phyloP scores from a whole-genome alignment of 2,329 filamentous ascomycete species.

The Sporothrix humicola region DNA sequence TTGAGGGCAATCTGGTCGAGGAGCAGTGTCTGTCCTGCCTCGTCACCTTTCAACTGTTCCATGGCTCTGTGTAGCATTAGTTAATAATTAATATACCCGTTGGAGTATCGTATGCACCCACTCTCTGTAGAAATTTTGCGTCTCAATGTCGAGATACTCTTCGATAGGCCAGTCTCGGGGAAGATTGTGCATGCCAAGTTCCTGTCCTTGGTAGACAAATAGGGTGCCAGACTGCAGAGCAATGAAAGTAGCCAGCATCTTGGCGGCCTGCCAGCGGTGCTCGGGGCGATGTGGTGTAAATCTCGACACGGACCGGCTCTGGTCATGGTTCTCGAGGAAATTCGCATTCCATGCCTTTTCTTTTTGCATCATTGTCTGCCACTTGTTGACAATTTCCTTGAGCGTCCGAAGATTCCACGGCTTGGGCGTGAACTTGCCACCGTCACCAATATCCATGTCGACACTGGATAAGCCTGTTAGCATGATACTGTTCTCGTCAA shows the following conservation, averaged over 20 bases:
- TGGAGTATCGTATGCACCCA: no score
- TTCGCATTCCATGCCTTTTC: constrained; percentile 62
- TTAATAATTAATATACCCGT: no score
- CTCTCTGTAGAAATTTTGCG: no score
- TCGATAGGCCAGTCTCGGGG: constrained; percentile 51
- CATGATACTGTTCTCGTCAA: neutral
- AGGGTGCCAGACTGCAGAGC: constrained; percentile 58
- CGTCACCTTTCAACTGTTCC: no score
- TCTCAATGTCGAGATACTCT: constrained; percentile 53
- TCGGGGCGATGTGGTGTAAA: constrained; percentile 54
- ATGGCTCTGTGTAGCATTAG: no score
- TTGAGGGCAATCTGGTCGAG: no score
- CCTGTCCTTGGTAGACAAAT: constrained; percentile 66
- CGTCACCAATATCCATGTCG: no score
- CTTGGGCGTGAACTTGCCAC: constrained; percentile 49
- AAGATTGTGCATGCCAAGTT: constrained; percentile 63
- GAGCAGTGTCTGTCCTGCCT: no score
- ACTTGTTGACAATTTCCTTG: constrained; percentile 54
- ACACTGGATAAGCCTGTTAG: no score
- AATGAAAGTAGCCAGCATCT: constrained; percentile 52
- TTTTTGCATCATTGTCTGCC: no score
- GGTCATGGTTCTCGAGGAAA: constrained; percentile 69
- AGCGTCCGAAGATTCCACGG: constrained; percentile 55
- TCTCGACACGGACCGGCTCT: constrained; percentile 60
- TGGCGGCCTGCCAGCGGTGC: constrained; percentile 53